Conservation (phyloP, 495 filamentous ascomycete genomes). For the Hyaloscypha bicolor region DNA sequence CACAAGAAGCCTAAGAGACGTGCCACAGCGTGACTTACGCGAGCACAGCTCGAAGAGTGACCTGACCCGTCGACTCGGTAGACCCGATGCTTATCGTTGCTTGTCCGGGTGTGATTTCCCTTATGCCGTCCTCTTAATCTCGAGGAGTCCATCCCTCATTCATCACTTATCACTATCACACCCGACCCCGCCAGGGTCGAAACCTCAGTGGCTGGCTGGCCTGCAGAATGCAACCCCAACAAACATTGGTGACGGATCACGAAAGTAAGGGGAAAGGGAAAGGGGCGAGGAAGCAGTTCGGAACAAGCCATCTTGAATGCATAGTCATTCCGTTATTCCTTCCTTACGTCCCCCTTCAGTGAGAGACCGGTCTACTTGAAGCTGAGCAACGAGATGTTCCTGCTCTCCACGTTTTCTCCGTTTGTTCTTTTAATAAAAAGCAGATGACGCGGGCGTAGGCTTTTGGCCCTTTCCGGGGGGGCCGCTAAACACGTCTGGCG, state of each 20-base stretch:
- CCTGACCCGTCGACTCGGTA: neutral
- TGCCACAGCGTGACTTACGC: neutral
- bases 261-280: neutral
- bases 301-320: neutral
- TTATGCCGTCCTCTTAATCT: constrained; percentile 1
- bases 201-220: neutral
- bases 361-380: neutral
- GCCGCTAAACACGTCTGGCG: neutral
- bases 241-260: neutral
- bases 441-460: neutral
- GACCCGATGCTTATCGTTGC: neutral
- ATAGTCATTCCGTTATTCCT: neutral
- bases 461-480: neutral
- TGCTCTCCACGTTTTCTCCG: neutral
- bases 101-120: neutral
- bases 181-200: neutral
- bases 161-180: constrained; percentile 3
- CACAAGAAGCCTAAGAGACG: neutral
- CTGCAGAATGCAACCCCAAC: neutral
- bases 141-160: neutral
- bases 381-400: neutral
- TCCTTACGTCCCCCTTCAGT: neutral
- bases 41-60: neutral
- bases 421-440: neutral
- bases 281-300: neutral